phyloP scores from a whole-genome alignment of 805 yeast species.

The Phaffomyces opuntiae region DNA sequence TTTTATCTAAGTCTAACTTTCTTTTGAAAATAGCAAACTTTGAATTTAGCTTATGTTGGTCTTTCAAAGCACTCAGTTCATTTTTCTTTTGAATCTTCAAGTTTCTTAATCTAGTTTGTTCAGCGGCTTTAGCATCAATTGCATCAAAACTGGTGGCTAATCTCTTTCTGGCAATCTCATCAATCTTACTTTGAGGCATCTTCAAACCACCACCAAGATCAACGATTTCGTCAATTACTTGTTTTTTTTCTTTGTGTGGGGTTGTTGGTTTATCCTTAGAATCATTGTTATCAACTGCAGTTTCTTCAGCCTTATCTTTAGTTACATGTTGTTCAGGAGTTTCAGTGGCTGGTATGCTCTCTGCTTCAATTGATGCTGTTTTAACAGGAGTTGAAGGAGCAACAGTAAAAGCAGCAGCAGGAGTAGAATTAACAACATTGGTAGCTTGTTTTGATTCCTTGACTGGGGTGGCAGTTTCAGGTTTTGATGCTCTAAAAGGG shows the following conservation, averaged over 20 bases:
- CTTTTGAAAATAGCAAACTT: conserved; percentile 21
- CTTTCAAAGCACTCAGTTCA: conserved; percentile 21
- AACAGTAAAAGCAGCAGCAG: neutral
- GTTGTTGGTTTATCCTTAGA: neutral
- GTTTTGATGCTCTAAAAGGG: conserved; percentile 16
- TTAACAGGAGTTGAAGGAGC: neutral
- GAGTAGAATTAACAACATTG: neutral
- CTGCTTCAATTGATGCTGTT: neutral
- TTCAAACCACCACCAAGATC: conserved; percentile 25
- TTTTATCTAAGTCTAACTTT: conserved; percentile 20
- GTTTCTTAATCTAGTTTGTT: conserved; percentile 19
- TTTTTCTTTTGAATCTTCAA: conserved; percentile 20
- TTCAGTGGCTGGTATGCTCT: neutral
- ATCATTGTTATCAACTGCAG: neutral
- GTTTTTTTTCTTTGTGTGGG: conserved; percentile 6
- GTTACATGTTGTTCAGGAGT: neutral
- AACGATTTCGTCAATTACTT: conserved; percentile 16
- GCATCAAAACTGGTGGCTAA: conserved; percentile 14
- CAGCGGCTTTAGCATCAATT: conserved; percentile 19
- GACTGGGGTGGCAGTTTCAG: too few species aligned
- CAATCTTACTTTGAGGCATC: conserved; percentile 20
- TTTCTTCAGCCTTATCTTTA: neutral
- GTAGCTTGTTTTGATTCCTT: conserved; percentile 2
- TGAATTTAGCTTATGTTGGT: conserved; percentile 19
- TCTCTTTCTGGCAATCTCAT: conserved; percentile 21